phyloP scores from a whole-genome alignment of 2,329 filamentous ascomycete genomes.

The Fusarium oligoseptatum region DNA sequence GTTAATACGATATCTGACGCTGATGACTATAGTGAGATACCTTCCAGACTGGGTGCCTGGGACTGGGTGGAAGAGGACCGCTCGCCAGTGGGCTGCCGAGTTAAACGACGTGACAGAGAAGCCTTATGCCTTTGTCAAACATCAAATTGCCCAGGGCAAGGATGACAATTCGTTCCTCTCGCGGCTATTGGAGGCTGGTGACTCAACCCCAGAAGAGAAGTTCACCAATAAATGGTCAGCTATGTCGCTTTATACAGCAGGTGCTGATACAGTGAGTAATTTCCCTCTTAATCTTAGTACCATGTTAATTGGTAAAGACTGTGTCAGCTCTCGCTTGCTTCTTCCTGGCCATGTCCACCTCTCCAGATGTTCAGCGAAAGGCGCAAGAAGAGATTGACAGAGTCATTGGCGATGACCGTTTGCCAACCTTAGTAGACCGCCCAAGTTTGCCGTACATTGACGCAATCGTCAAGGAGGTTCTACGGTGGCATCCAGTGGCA shows the following conservation, averaged over 20 bases:
- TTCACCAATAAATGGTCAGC: constrained; percentile 39
- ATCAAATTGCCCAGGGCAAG: constrained; percentile 21
- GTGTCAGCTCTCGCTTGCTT: constrained; percentile 34
- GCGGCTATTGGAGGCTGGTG: constrained; percentile 16
- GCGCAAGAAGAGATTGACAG: constrained; percentile 39
- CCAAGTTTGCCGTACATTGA: constrained; percentile 46
- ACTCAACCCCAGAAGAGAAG: constrained; percentile 20
- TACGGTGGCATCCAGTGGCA: constrained; percentile 47
- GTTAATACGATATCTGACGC: no score
- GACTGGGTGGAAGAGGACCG: constrained; percentile 23
- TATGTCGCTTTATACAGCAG: constrained; percentile 32
- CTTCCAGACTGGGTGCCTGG: constrained; percentile 37
- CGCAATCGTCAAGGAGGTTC: constrained; percentile 47
- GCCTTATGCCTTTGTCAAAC: constrained; percentile 33
- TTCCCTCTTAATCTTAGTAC: not conserved
- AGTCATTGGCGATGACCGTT: constrained; percentile 44
- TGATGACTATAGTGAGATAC: constrained; percentile 14
- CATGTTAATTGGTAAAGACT: constrained; percentile 7
- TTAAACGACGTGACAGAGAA: constrained; percentile 17
- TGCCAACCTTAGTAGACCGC: constrained; percentile 42
- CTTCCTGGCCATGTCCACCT: constrained; percentile 32
- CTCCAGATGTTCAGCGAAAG: constrained; percentile 28
- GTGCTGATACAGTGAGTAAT: constrained; percentile 36
- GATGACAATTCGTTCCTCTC: constrained; percentile 25
- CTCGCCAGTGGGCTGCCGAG: constrained; percentile 21